Evolutionary conservation across 2,329 filamentous ascomycete species (phyloP).

Genomic region (Fusarium tuaranense): DNA sequence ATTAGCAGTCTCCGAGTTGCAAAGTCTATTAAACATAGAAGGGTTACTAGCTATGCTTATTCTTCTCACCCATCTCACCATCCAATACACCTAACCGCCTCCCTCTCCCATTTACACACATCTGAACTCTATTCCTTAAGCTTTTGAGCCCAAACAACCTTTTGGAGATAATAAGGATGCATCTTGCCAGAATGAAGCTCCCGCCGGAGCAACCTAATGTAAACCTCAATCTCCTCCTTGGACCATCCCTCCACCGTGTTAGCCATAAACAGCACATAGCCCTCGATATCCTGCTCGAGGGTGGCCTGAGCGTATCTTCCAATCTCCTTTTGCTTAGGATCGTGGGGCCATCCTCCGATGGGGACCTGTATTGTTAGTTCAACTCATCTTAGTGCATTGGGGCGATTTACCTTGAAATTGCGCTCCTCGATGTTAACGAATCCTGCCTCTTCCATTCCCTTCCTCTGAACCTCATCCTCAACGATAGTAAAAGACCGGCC

Average conservation of each 20-base stretch:
- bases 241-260: slow-evolving; percentile 35
- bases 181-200: slow-evolving; percentile 32
- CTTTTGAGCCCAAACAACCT: slow-evolving; percentile 30
- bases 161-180: slow-evolving; percentile 32
- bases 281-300: slow-evolving; percentile 36
- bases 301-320: slow-evolving; percentile 27
- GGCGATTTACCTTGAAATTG: slow-evolving; percentile 17
- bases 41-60: not conserved
- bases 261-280: slow-evolving; percentile 35
- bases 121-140: not conserved
- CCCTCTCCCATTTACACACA: not conserved
- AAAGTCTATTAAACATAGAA: not conserved
- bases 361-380: slow-evolving; percentile 9
- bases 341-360: slow-evolving; percentile 28
- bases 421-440: slow-evolving; percentile 23
- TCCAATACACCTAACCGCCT: not conserved
- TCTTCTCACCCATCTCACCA: not conserved
- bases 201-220: slow-evolving; percentile 33
- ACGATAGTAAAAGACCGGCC: slow-evolving; percentile 28
- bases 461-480: slow-evolving; percentile 22
- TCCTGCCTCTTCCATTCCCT: slow-evolving; percentile 19
- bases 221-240: slow-evolving; percentile 29
- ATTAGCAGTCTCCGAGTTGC: not conserved
- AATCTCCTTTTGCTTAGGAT: slow-evolving; percentile 17
- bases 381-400: fast-evolving